Evolutionary conservation across 2,329 filamentous ascomycete species (phyloP).

Genomic region (Fragosphaeria purpurea): DNA sequence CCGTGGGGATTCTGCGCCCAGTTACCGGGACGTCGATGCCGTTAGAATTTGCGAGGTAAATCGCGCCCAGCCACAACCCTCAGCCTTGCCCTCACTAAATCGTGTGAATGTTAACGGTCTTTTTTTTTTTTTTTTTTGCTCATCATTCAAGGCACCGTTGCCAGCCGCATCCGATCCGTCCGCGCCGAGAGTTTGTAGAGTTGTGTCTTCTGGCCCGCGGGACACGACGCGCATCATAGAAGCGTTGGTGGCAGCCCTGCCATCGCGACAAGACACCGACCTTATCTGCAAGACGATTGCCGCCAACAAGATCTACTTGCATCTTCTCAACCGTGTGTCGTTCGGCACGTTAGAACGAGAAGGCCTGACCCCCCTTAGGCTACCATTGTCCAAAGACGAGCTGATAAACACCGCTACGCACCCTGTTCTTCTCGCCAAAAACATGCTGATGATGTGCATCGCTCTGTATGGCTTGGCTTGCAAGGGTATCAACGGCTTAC

Average conservation of each 20-base stretch:
- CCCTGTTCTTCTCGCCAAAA: constrained; percentile 23
- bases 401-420: constrained; percentile 9
- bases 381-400: background rate
- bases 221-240: background rate
- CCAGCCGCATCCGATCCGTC: background rate
- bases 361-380: background rate
- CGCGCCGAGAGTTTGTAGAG: background rate
- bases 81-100: too few species aligned
- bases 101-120: background rate
- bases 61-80: too few species aligned
- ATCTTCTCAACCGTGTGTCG: background rate
- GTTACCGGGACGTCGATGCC: background rate
- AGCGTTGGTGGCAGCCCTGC: background rate
- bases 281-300: background rate
- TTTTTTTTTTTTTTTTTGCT: background rate
- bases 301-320: background rate
- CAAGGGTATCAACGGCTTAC: background rate
- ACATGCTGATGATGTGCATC: constrained; percentile 20
- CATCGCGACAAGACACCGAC: background rate
- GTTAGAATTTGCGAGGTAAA: background rate
- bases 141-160: background rate
- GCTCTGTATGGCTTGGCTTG: constrained; percentile 20
- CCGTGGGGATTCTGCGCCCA: background rate
- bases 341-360: background rate
- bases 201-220: background rate